Percentiles rank a stretch among this genome's conserved stretches.
Conservation (phyloP, 2,329 filamentous ascomycete species). For the Dactylellina drechsleri region DNA sequence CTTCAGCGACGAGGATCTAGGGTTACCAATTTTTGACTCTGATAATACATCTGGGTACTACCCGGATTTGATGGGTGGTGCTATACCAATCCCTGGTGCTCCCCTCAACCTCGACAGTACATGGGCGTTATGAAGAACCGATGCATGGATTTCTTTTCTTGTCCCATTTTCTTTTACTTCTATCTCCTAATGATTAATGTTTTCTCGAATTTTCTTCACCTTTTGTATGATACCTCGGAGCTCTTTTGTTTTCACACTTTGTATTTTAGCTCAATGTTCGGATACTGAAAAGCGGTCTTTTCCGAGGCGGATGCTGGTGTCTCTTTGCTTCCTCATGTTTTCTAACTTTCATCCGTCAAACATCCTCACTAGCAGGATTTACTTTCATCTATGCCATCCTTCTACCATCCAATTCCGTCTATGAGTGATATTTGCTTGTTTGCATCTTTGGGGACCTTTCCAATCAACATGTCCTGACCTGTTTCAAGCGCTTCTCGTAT, state of each 20-base stretch:
- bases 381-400: not conserved
- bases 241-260: constrained; percentile 32
- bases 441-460: no score
- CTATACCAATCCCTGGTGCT: constrained; percentile 51
- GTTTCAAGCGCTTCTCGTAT: constrained; percentile 1
- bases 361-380: constrained; percentile 4
- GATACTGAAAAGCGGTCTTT: constrained; percentile 42
- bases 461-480: not conserved
- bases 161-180: constrained; percentile 3
- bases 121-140: constrained; percentile 35
- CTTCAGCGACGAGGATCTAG: constrained; percentile 53
- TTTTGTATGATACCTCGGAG: constrained; percentile 44
- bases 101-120: constrained; percentile 42
- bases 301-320: constrained; percentile 48
- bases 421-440: constrained; percentile 1
- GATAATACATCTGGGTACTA: constrained; percentile 52
- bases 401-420: not conserved
- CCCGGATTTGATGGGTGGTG: constrained; percentile 44
- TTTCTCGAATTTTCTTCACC: not conserved
- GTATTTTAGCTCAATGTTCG: constrained; percentile 35
- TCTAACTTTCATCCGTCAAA: no score
- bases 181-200: not conserved
- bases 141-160: not conserved
- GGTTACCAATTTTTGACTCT: constrained; percentile 44
- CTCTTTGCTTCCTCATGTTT: constrained; percentile 15